These are phyloP conservation scores for Pseudogymnoascus sp. DNA, from an alignment of 2,329 filamentous ascomycete species.

Conservation along the genomic window DNA sequence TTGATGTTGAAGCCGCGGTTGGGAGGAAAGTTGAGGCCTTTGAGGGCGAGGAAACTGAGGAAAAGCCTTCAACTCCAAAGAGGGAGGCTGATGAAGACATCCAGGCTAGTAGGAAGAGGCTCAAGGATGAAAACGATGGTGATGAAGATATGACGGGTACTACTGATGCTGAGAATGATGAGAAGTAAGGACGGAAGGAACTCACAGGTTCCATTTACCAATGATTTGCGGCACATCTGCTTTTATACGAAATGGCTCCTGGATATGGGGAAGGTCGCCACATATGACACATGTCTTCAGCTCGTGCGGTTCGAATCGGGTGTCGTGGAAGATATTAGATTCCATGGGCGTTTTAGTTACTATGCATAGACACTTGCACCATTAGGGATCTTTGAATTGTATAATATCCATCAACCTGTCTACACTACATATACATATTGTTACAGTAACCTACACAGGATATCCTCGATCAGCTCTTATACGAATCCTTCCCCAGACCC, in stretches of 20 bases:
- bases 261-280: not conserved
- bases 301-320: not conserved
- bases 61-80: constrained; percentile 37
- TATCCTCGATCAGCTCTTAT: not conserved
- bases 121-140: constrained; percentile 35
- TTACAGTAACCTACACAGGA: not conserved
- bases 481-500: constrained; percentile 29
- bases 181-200: not conserved
- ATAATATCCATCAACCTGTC: not conserved
- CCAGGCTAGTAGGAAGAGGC: constrained; percentile 36
- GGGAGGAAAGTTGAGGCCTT: constrained; percentile 39
- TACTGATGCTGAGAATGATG: not conserved
- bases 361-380: not conserved
- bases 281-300: not conserved
- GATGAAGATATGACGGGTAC: constrained; percentile 9
- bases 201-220: not conserved
- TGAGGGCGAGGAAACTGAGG: constrained; percentile 19
- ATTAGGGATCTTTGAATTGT: constrained; percentile 1
- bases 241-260: not conserved
- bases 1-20: constrained; percentile 53
- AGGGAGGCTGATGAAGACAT: constrained; percentile 45
- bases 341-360: constrained; percentile 3
- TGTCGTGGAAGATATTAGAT: not conserved
- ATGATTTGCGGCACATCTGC: not conserved
- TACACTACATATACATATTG: constrained; percentile 4